phyloP scores from a whole-genome alignment of 495 filamentous ascomycete species.

The Podospora anserina region DNA sequence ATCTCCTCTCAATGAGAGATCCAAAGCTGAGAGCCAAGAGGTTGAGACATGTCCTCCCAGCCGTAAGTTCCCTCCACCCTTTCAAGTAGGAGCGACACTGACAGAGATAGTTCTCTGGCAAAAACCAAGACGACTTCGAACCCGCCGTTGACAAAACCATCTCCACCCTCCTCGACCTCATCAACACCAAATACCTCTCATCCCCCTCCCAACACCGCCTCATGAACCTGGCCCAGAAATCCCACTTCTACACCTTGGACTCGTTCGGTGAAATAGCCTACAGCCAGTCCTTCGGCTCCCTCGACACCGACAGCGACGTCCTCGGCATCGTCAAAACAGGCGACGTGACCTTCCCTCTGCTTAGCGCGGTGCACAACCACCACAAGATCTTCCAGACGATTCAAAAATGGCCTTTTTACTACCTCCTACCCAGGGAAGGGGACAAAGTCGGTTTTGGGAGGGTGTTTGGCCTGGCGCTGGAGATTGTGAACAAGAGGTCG shows the following conservation, averaged over 20 bases:
- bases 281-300: slow-evolving; percentile 59
- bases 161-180: slow-evolving; percentile 38
- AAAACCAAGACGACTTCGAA: slow-evolving; percentile 48
- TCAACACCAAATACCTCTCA: slow-evolving; percentile 49
- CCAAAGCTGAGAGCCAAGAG: slow-evolving; percentile 28
- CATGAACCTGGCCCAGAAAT: slow-evolving; percentile 53
- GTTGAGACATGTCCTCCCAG: slow-evolving; percentile 33
- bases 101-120: slow-evolving; percentile 27
- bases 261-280: slow-evolving; percentile 63
- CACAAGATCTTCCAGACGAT: slow-evolving; percentile 54
- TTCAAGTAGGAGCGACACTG: background rate
- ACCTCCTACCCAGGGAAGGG: slow-evolving; percentile 20
- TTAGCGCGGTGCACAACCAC: slow-evolving; percentile 50
- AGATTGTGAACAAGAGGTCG: background rate
- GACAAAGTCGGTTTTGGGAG: slow-evolving; percentile 23
- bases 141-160: slow-evolving; percentile 47
- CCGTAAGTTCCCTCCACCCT: slow-evolving; percentile 15
- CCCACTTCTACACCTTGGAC: slow-evolving; percentile 56
- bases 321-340: slow-evolving; percentile 53
- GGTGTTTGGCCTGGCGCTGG: slow-evolving; percentile 26
- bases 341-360: slow-evolving; percentile 47
- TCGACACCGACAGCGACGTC: slow-evolving; percentile 56
- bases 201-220: slow-evolving; percentile 40
- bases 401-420: slow-evolving; percentile 29
- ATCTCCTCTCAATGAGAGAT: slow-evolving; percentile 35